Evolutionary conservation across 108 stramenopile genomes (phyloP).

Genomic region (Cyclotella distinguenda): DNA sequence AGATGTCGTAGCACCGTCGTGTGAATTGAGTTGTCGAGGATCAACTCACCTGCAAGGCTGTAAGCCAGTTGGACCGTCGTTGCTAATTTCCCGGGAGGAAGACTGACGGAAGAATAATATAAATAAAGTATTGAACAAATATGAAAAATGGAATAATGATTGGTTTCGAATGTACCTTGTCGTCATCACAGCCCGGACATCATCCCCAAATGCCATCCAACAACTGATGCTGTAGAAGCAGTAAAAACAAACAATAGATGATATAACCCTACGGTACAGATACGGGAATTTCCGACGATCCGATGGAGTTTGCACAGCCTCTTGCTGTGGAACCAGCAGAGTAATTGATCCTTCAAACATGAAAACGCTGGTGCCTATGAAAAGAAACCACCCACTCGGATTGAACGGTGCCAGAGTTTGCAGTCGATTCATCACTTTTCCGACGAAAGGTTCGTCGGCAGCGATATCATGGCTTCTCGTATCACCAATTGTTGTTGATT

Average conservation of each 20-base stretch:
- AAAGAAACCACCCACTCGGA: conserved; percentile 59
- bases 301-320: conserved; percentile 53
- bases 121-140: no score
- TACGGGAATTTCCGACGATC: conserved; percentile 57
- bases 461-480: neutral
- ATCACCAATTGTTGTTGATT: neutral
- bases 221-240: conserved; percentile 57
- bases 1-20: no score
- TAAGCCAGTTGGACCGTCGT: conserved; percentile 71
- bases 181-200: conserved; percentile 64
- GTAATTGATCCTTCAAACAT: conserved; percentile 73
- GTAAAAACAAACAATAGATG: conserved; percentile 65
- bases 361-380: conserved; percentile 63
- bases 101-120: conserved; percentile 15
- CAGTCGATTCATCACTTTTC: conserved; percentile 13
- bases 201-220: conserved; percentile 67
- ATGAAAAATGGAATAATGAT: no score
- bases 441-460: conserved; percentile 8
- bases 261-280: conserved; percentile 54
- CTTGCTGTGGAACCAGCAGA: conserved; percentile 70
- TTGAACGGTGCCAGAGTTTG: conserved; percentile 29
- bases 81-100: conserved; percentile 51
- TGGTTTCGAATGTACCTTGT: no score
- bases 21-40: no score
- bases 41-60: conserved; percentile 59